A percentile compares a stretch with the other conserved stretches of the same genome.
Evolutionary conservation across 345 rosid species (phyloP).

Genomic region (Arabis alpina): DNA sequence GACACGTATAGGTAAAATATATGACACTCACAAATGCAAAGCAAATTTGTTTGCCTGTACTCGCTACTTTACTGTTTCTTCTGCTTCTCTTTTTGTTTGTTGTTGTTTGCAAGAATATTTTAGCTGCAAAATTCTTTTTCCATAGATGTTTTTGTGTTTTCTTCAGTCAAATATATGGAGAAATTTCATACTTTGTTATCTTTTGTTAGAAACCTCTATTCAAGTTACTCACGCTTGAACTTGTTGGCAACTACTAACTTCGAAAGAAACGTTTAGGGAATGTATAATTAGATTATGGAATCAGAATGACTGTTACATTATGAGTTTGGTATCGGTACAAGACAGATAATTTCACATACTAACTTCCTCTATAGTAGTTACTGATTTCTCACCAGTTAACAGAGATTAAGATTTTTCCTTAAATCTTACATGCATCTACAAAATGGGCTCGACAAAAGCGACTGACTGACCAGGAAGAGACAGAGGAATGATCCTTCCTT

Average conservation of each 20-base stretch:
- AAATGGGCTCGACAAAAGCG: slow-evolving; percentile 6
- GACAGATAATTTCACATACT: slow-evolving; percentile 9
- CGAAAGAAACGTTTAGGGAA: background rate
- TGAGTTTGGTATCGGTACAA: slow-evolving; percentile 9
- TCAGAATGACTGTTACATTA: slow-evolving; percentile 6
- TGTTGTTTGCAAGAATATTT: slow-evolving; percentile 41
- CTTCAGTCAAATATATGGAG: slow-evolving; percentile 42
- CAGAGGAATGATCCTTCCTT: background rate
- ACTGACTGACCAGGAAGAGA: slow-evolving; percentile 21
- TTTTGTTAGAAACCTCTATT: background rate
- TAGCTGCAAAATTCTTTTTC: slow-evolving; percentile 34
- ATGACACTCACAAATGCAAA: slow-evolving; percentile 43
- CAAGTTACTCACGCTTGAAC: slow-evolving; percentile 4
- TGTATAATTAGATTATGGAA: background rate
- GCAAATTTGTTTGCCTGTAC: slow-evolving; percentile 45
- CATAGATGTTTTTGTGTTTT: slow-evolving; percentile 35
- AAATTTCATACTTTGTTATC: slow-evolving; percentile 32
- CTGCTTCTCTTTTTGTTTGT: slow-evolving; percentile 1
- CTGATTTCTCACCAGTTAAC: background rate
- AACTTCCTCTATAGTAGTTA: slow-evolving; percentile 26
- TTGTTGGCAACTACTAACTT: slow-evolving; percentile 21
- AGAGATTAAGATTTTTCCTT: background rate
- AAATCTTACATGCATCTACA: slow-evolving; percentile 5
- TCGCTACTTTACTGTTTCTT: slow-evolving; percentile 33
- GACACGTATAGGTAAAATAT: slow-evolving; percentile 40